Evolutionary conservation across 2,329 filamentous ascomycete species (phyloP), one percentile per base, ranked within the genome.

Genomic region (Xylariaceae sp.): DNA sequence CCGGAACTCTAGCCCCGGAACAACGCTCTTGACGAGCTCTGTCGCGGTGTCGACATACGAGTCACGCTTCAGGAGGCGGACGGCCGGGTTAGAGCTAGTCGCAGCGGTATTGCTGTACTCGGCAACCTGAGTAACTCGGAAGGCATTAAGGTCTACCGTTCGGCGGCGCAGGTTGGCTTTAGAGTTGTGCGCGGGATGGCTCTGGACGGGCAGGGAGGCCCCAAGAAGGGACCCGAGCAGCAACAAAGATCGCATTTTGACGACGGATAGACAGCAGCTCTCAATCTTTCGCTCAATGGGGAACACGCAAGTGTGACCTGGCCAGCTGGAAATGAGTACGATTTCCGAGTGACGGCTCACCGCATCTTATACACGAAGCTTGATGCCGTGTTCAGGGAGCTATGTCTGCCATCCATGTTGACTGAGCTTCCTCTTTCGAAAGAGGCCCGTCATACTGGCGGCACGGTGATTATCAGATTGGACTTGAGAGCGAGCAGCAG

Each of bases 1-100:
- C 16, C 77, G 73, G 58, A 79, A 81, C 17, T 64, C 57, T 3
- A 61, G 61, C 13, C 54, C 52, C 1, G 68, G 66, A 2, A 42
- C 54, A 3, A 57, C 40, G 7, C 54, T 59, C 60, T 70, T 67
- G 29, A 74, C 62, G 26, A 72, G 52, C n/a, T 65, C 65, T 3
- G 59, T 67, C 2, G 72, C 72, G 12, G 67, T 66, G 30, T 68
- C 63, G 16, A 73, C 59, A 37, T 72, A 73, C 19, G 57, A 57
- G 8, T 51, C 61, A 28, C 62, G 58, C 43, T 57, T 59, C 28
- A 62, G 41, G 9, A 59, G 42, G 30, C 47, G 47, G 8, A 63
- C 34, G 4, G 52, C 47, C 13, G 49, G 40, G 45, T 54, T 48
- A 34, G 51, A 28, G 22, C 37, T 51, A 7, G 55, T 56, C 16